phyloP scores from a whole-genome alignment of 257 asterid genomes.

The Handroanthus guayacan region DNA sequence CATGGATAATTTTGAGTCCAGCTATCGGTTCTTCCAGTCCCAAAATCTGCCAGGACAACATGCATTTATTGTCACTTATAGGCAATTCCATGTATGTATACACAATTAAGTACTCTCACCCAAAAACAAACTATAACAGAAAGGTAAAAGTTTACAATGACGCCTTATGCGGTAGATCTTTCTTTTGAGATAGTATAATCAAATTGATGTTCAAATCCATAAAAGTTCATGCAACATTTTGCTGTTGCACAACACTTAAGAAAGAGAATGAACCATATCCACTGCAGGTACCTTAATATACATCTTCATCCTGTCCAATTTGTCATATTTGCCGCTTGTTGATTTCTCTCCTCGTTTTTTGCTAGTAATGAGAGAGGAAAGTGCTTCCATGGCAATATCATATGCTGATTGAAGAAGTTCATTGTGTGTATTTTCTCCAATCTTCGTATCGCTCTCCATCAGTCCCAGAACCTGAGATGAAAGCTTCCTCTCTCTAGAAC shows the following conservation, averaged over 20 bases:
- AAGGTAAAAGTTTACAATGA: not conserved
- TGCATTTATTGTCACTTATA: constrained; percentile 22
- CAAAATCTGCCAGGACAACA: constrained; percentile 65
- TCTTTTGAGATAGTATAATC: not conserved
- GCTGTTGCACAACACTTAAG: constrained; percentile 1
- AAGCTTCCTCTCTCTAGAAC: constrained; percentile 42
- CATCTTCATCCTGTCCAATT: constrained; percentile 74
- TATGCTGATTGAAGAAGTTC: constrained; percentile 54
- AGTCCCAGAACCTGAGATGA: constrained; percentile 46
- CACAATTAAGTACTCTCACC: not conserved
- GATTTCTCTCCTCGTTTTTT: constrained; percentile 64
- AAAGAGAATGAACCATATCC: not conserved
- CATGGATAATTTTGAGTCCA: constrained; percentile 77
- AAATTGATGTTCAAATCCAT: not conserved
- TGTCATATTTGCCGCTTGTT: constrained; percentile 45
- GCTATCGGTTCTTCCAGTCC: constrained; percentile 70
- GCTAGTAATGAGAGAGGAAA: constrained; percentile 80
- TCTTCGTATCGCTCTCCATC: constrained; percentile 43
- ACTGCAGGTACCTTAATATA: constrained; percentile 64
- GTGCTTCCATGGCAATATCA: constrained; percentile 88
- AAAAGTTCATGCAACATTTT: not conserved
- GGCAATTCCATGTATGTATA: not conserved
- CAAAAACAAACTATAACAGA: not conserved
- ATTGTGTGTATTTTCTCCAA: constrained; percentile 48
- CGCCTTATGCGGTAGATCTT: not conserved